Conservation (phyloP, 2,329 filamentous ascomycete species). For the Metarhizium sp. region DNA sequence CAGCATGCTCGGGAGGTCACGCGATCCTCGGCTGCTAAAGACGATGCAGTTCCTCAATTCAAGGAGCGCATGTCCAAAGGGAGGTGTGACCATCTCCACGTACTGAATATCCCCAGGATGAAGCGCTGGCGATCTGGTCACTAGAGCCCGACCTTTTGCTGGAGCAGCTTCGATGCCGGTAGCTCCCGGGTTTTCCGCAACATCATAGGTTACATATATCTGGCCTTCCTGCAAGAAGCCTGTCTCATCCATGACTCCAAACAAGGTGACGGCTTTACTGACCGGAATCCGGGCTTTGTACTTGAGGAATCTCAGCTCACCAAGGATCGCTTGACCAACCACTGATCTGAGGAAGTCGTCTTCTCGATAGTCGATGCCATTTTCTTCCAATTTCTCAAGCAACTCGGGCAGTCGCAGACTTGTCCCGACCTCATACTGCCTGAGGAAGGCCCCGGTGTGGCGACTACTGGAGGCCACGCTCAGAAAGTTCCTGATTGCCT, state of each 20-base stretch:
- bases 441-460: conserved; percentile 35
- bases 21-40: conserved; percentile 60
- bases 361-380: conserved; percentile 54
- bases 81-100: conserved; percentile 53
- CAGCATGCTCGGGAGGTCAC: conserved; percentile 70
- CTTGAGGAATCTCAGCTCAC: conserved; percentile 65
- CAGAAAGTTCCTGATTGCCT: conserved; percentile 47
- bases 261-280: conserved; percentile 61
- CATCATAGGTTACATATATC: conserved; percentile 54
- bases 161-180: too few relatives aligned
- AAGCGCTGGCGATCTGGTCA: conserved; percentile 73
- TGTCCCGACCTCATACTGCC: conserved; percentile 32
- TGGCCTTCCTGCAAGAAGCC: conserved; percentile 56
- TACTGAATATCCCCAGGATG: conserved; percentile 74
- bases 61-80: conserved; percentile 47
- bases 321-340: conserved; percentile 61
- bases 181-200: too few relatives aligned
- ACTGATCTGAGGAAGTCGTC: conserved; percentile 63
- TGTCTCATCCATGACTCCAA: conserved; percentile 79
- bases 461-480: conserved; percentile 51
- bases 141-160: conserved; percentile 36
- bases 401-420: conserved; percentile 48
- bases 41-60: conserved; percentile 64
- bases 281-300: conserved; percentile 70
- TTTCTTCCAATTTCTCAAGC: conserved; percentile 45